Conservation (phyloP, 2,329 filamentous ascomycete genomes). For the Myriosclerotinia duriaeana region DNA sequence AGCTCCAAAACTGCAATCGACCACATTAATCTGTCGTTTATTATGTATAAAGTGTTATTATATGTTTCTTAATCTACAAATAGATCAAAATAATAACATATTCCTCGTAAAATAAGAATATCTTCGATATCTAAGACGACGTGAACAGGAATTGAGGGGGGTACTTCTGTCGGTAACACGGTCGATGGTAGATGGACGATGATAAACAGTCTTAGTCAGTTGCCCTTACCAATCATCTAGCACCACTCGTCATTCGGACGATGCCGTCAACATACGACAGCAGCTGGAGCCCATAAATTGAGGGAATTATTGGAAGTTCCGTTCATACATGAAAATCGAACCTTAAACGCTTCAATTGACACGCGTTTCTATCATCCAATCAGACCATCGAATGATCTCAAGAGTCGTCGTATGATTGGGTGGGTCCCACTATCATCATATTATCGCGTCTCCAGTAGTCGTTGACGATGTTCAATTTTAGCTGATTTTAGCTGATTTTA, state of each 20-base stretch:
- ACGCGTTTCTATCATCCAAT: conserved; percentile 4
- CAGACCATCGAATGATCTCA: conserved; percentile 1
- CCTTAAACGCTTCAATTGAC: background rate
- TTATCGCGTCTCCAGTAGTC: background rate
- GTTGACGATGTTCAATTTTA: background rate
- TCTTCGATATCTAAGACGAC: background rate
- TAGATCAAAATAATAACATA: background rate
- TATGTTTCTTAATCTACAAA: background rate
- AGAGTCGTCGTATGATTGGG: conserved; percentile 12
- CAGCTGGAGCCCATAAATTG: conserved; percentile 12
- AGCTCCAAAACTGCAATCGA: too few relatives aligned
- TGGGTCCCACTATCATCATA: background rate
- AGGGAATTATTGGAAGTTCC: conserved; percentile 2
- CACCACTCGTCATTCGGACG: background rate
- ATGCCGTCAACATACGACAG: background rate
- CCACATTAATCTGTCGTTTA: too few relatives aligned
- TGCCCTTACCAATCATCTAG: background rate
- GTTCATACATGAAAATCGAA: background rate
- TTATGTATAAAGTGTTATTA: too few relatives aligned
- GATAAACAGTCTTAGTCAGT: background rate
- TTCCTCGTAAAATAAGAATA: too few relatives aligned
- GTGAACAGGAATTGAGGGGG: background rate
- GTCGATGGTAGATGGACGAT: background rate
- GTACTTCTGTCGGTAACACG: background rate
- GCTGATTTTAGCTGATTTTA: too few relatives aligned